Evolutionary conservation across 306 rosid species (phyloP), one percentile per base, ranked within the genome.

Genomic region (Cicer bijugum): DNA sequence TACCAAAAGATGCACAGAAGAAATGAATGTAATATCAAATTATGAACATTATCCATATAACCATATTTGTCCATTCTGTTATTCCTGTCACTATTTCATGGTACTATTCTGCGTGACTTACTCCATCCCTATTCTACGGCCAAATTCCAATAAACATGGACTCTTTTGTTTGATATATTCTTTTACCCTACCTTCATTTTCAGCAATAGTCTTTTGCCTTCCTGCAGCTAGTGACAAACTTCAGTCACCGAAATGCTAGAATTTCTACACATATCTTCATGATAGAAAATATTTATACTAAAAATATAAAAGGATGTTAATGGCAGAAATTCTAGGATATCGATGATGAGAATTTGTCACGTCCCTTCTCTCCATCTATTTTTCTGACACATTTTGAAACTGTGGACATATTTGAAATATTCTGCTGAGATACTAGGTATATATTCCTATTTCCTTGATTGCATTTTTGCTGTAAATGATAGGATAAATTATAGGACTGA

Each of bases 21-120:
- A 72, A 72, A 71, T 28, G 28, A 51, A 66, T 17, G 60, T 28
- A 78, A 46, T 19, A 19, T 45, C 33, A 46, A 69, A n/a, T 69
- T 6, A 58, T 38, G 44, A 47, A 47, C 65, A 77, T 8, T 7
- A 19, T 39, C 69, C 17, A 46, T 17, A 67, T 14, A 47, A 35
- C n/a, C 50, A 48, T 8, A 66, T 28, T 19, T 66, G 44, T 20
- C 39, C 3, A 45, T 12, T 23, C 6, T 46, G 19, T 12, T 11
- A 38, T 43, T 17, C 53, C 38, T 65, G 8, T 42, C 28, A 56
- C 16, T 12, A 33, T 59, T 59, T 59, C 9, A 35, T 46, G 59
- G 58, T 10, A 45, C 58, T 42, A 59, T 15, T 6, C 8, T 33
- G 46, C 9, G 28, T 33, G 38, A 73, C 48, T 33, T 59, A 55